Evolutionary conservation across 1,284 basidiomycete species (phyloP).

Genomic region (Volvariella surrecta): DNA sequence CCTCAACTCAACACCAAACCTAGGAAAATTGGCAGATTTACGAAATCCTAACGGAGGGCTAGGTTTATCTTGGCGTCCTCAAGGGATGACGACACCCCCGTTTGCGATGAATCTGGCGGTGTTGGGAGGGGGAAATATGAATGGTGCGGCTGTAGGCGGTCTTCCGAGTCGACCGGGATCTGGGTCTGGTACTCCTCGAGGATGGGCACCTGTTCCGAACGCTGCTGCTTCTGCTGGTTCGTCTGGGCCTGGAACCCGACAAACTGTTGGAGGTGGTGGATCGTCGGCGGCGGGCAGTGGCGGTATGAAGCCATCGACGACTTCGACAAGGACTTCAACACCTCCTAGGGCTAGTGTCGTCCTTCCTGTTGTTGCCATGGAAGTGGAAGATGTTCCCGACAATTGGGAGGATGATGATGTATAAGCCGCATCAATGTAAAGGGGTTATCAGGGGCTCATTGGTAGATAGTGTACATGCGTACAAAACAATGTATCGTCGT

Average conservation of each 20-base stretch:
- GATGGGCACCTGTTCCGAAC: background rate
- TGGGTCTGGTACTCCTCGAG: background rate
- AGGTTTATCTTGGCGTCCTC: slow-evolving; percentile 3
- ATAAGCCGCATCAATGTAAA: no score
- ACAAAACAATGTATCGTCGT: no score
- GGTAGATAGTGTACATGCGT: no score
- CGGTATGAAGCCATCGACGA: slow-evolving; percentile 11
- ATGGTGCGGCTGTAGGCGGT: background rate
- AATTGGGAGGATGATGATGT: slow-evolving; percentile 27
- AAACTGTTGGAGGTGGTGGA: background rate
- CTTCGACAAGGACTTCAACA: no score
- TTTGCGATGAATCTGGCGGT: slow-evolving; percentile 6
- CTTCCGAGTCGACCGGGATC: background rate
- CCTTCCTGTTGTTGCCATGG: slow-evolving; percentile 4
- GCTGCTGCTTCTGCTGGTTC: background rate
- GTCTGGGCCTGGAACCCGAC: background rate
- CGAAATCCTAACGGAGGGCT: slow-evolving; percentile 15
- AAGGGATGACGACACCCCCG: slow-evolving; percentile 4
- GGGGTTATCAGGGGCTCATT: no score
- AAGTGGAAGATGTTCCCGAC: slow-evolving; percentile 18
- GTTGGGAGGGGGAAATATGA: background rate
- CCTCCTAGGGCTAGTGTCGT: no score
- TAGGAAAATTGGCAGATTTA: slow-evolving; percentile 54
- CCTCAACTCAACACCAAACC: slow-evolving; percentile 21
- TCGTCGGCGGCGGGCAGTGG: slow-evolving; percentile 3